Base-by-base conservation (phyloP, 805 yeast species). In the Schwanniomyces occidentalis region DNA sequence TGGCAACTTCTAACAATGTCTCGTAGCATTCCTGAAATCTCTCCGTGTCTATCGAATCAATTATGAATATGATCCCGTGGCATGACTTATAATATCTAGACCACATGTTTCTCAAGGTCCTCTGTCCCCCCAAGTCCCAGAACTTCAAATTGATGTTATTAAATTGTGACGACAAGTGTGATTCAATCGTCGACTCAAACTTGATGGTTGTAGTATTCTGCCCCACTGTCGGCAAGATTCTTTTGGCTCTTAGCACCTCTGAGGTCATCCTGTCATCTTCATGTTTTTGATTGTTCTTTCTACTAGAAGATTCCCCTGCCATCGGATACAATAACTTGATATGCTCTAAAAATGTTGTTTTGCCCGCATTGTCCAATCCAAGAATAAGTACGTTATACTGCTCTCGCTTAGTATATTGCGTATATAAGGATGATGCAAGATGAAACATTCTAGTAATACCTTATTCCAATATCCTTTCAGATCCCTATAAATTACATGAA, bases 81-180 rank as follows among this genome's bases (percentile, higher is more conserved):
- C 96, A 85, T 40, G 80, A 83, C 13, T 73, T 69, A 61, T 82
- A 93, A 66, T 91, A 93, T 41, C 86, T 79, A 5, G 82, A 73
- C 99, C 99, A 91, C 72, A 93, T 71, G 18, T 78, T 66, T 30
- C 98, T 71, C 30, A 91, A 67, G n/a, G 84, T 70, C 53, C 81
- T 82, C 60, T 91, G 99, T 8, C 99, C 99, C 8, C 98, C 98
- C 25, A 91, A 80, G 58, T 91, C 99, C 98, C 98, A 91, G 51
- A 93, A 78, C 53, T 89, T 90, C 37, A 93, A 66, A 33, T 69
- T 65, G 37, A 73, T 64, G 37, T 67, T 69, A 37, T 71, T 67
- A 47, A 58, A 61, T 27, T 60, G 60, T 4, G 57, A 49, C 17
- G 61, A 38, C 30, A 49, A 41, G 16, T 40, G 69, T 45, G 41